Evolutionary conservation across 2,329 filamentous ascomycete species (phyloP).

Genomic region (Nigrospora sphaerica): DNA sequence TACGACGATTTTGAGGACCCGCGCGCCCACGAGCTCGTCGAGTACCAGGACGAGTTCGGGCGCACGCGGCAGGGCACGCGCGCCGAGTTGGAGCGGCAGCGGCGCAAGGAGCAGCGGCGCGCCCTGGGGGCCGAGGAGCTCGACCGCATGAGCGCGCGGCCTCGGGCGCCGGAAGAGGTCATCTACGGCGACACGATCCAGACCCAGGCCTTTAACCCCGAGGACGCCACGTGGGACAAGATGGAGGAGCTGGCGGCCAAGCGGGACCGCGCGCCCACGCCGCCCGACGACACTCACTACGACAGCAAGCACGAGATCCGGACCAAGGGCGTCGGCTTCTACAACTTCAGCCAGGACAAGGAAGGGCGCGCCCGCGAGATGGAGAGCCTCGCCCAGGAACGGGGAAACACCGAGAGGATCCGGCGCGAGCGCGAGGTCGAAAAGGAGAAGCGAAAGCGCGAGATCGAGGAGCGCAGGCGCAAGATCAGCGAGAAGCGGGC

Average conservation of each 20-base stretch:
- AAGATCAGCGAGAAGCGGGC: slow-evolving; percentile 50
- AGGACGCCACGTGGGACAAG: slow-evolving; percentile 47
- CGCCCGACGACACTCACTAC: slow-evolving; percentile 77
- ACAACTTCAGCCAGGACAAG: slow-evolving; percentile 76
- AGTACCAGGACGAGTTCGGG: slow-evolving; percentile 89
- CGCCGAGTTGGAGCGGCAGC: slow-evolving; percentile 57
- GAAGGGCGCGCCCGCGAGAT: slow-evolving; percentile 62
- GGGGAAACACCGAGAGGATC: slow-evolving; percentile 60
- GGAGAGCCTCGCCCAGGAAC: slow-evolving; percentile 60
- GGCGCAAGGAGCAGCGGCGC: slow-evolving; percentile 46
- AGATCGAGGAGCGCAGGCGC: slow-evolving; percentile 57
- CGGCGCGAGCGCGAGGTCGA: slow-evolving; percentile 48
- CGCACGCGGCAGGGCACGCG: slow-evolving; percentile 68
- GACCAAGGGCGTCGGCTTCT: slow-evolving; percentile 86
- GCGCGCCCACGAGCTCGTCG: slow-evolving; percentile 59
- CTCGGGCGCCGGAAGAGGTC: slow-evolving; percentile 57
- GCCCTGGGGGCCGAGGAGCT: slow-evolving; percentile 52
- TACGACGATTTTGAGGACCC: slow-evolving; percentile 30
- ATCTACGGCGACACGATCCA: slow-evolving; percentile 87
- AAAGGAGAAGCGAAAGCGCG: slow-evolving; percentile 49
- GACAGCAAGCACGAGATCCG: slow-evolving; percentile 78
- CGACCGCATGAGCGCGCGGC: slow-evolving; percentile 62
- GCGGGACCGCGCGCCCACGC: slow-evolving; percentile 72
- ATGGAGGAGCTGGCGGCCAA: slow-evolving; percentile 76
- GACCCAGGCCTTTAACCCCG: slow-evolving; percentile 72